phyloP scores from a whole-genome alignment of 257 asterid species.

The Primulina eburnea region DNA sequence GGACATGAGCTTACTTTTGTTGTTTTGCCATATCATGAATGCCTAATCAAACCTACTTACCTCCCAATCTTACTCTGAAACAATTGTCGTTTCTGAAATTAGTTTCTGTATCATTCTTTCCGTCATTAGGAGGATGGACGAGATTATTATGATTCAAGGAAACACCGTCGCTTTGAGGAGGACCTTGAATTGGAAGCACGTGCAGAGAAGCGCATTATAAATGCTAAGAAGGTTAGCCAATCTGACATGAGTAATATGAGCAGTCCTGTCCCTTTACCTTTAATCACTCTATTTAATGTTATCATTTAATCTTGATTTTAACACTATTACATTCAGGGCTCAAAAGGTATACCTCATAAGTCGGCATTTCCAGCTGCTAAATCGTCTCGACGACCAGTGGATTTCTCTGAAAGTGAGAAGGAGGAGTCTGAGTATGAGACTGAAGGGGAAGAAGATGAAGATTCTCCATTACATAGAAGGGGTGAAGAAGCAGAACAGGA shows the following conservation, averaged over 20 bases:
- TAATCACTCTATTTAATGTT: constrained; percentile 4
- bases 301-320: constrained; percentile 14
- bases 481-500: constrained; percentile 63
- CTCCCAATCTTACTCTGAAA: background rate
- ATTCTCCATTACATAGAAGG: constrained; percentile 48
- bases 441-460: constrained; percentile 83
- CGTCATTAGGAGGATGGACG: constrained; percentile 69
- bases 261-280: constrained; percentile 9
- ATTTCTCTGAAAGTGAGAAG: constrained; percentile 78
- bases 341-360: constrained; percentile 62
- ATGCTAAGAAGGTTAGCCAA: constrained; percentile 80
- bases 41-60: constrained; percentile 12
- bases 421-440: constrained; percentile 96
- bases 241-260: constrained; percentile 16
- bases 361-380: constrained; percentile 44
- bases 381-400: constrained; percentile 71
- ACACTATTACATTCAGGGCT: constrained; percentile 42
- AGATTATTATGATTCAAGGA: constrained; percentile 70
- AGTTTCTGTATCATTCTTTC: constrained; percentile 22
- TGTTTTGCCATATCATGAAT: background rate
- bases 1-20: background rate
- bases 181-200: constrained; percentile 91
- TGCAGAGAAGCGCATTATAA: constrained; percentile 88
- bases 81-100: background rate
- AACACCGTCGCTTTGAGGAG: constrained; percentile 75